These are phyloP conservation scores for Fusarium abutilonis DNA, from an alignment of 2,329 filamentous ascomycete species.

Conservation along the genomic window DNA sequence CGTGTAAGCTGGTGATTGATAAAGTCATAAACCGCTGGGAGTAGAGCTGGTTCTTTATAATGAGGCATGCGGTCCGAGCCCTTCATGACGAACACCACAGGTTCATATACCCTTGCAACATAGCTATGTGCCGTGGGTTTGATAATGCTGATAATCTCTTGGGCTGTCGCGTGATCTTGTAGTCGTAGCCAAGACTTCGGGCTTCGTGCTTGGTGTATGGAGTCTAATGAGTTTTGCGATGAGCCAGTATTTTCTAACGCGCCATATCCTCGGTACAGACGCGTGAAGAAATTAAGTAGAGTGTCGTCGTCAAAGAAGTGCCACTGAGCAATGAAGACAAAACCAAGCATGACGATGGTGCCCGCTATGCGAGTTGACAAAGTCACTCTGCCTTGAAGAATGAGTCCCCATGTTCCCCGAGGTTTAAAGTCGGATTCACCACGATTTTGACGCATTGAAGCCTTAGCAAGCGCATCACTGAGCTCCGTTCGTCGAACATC, in stretches of 20 bases:
- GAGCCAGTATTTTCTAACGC: conserved; percentile 42
- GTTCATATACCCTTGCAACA: conserved; percentile 78
- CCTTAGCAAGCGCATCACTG: conserved; percentile 73
- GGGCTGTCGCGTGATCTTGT: conserved; percentile 81
- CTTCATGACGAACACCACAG: conserved; percentile 75
- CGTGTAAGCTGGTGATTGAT: conserved; percentile 66
- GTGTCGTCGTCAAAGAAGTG: conserved; percentile 76
- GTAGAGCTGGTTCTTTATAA: conserved; percentile 49
- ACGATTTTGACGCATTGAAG: conserved; percentile 55
- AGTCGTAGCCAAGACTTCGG: conserved; percentile 79
- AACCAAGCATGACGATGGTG: conserved; percentile 75
- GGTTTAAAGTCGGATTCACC: conserved; percentile 38
- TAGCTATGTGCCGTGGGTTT: conserved; percentile 78
- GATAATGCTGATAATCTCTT: conserved; percentile 78
- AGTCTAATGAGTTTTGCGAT: conserved; percentile 56
- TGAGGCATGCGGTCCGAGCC: conserved; percentile 72
- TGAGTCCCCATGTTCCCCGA: conserved; percentile 62
- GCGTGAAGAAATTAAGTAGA: conserved; percentile 46
- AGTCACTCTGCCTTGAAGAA: conserved; percentile 72
- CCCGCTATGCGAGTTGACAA: conserved; percentile 79
- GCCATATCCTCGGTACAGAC: conserved; percentile 37
- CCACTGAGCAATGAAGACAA: conserved; percentile 78
- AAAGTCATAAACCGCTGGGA: conserved; percentile 69
- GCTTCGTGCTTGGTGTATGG: conserved; percentile 78
- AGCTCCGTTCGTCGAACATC: conserved; percentile 81